Percentiles rank a stretch among this genome's conserved stretches.
phyloP scores from a whole-genome alignment of 1,139 yeast genomes.

The Protomyces inundatus region DNA sequence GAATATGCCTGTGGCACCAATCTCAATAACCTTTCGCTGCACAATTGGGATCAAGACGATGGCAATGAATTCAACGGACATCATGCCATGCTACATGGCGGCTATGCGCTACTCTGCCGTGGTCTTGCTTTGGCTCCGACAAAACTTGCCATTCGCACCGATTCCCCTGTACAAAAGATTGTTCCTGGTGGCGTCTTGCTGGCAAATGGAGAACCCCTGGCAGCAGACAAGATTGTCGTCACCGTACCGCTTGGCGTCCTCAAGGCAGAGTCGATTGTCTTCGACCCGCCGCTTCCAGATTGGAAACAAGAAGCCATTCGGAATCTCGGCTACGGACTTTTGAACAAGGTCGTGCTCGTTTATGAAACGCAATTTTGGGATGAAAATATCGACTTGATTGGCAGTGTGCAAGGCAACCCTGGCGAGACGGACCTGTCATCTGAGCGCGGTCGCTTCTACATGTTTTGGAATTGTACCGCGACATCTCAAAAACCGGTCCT shows the following conservation, averaged over 20 bases:
- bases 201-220: slow-evolving; percentile 42
- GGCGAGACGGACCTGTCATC: slow-evolving; percentile 32
- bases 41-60: slow-evolving; percentile 45
- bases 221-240: slow-evolving; percentile 42
- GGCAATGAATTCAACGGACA: slow-evolving; percentile 43
- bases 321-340: slow-evolving; percentile 43
- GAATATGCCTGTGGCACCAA: slow-evolving; percentile 43
- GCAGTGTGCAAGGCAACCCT: slow-evolving; percentile 37
- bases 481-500: slow-evolving; percentile 29
- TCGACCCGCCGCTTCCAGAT: slow-evolving; percentile 45
- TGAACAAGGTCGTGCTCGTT: slow-evolving; percentile 43
- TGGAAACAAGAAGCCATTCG: slow-evolving; percentile 44
- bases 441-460: slow-evolving; percentile 41
- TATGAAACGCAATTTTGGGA: slow-evolving; percentile 45
- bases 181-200: slow-evolving; percentile 38
- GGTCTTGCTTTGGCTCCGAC: slow-evolving; percentile 43
- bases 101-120: slow-evolving; percentile 40
- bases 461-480: slow-evolving; percentile 43
- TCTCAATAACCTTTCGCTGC: slow-evolving; percentile 40
- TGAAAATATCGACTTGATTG: slow-evolving; percentile 38
- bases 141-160: slow-evolving; percentile 43
- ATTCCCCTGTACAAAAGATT: slow-evolving; percentile 41
- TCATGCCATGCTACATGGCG: slow-evolving; percentile 41
- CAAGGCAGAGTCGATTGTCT: slow-evolving; percentile 41
- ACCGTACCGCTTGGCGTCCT: slow-evolving; percentile 45